Evolutionary conservation across 305 asterid species (phyloP).

Genomic region (Plantago coronopus): DNA sequence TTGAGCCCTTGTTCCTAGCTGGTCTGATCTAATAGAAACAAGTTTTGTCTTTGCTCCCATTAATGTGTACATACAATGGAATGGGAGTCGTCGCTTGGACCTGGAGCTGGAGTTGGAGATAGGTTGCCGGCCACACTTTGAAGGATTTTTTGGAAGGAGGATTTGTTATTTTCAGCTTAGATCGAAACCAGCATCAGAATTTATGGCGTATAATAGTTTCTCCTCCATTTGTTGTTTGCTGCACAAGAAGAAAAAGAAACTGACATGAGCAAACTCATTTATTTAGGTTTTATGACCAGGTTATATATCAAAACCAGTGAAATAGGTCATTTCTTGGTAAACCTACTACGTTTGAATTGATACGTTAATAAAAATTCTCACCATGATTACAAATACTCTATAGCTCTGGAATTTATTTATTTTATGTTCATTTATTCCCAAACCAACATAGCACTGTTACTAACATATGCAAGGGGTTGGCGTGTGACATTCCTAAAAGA

Average conservation of each 20-base stretch:
- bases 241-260: slow-evolving; percentile 22
- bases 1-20: background rate
- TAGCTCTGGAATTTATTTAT: too few species aligned
- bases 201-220: slow-evolving; percentile 77
- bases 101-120: background rate
- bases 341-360: too few species aligned
- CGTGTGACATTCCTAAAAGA: background rate
- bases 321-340: too few species aligned
- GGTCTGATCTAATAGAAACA: background rate
- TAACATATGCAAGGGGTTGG: background rate
- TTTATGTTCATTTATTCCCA: too few species aligned
- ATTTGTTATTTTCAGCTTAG: slow-evolving; percentile 51
- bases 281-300: too few species aligned
- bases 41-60: background rate
- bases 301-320: too few species aligned
- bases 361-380: too few species aligned
- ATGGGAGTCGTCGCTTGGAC: background rate
- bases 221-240: slow-evolving; percentile 91
- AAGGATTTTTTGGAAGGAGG: slow-evolving; percentile 19
- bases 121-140: background rate
- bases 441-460: too few species aligned
- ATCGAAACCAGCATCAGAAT: slow-evolving; percentile 90
- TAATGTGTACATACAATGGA: background rate
- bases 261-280: too few species aligned
- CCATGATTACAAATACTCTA: too few species aligned